These are phyloP conservation scores for Sclerotinia trifoliorum DNA, from an alignment of 2,329 filamentous ascomycete genomes.

Conservation along the genomic window DNA sequence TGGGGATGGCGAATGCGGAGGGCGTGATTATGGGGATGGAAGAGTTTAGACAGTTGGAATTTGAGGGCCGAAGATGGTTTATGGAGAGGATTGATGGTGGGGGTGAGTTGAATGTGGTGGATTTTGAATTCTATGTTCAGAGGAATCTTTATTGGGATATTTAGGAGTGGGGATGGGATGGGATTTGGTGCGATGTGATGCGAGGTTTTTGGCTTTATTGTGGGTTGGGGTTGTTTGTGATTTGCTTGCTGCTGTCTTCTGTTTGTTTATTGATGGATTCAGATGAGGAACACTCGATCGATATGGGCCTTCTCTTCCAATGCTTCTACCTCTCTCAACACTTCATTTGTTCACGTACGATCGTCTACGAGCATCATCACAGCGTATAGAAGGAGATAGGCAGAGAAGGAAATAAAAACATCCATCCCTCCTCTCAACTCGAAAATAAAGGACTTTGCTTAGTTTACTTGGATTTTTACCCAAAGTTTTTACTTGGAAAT, in stretches of 20 bases:
- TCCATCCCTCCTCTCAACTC: too few species aligned
- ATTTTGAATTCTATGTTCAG: conserved; percentile 7
- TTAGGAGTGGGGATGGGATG: not conserved
- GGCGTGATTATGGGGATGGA: not conserved
- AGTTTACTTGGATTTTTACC: too few species aligned
- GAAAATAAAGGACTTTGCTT: too few species aligned
- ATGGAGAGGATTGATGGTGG: not conserved
- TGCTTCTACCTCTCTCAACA: too few species aligned
- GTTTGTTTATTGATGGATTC: not conserved
- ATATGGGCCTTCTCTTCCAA: too few species aligned
- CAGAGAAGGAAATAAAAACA: not conserved
- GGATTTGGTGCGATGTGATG: not conserved
- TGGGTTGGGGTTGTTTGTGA: not conserved
- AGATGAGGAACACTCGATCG: too few species aligned
- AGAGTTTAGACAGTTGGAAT: not conserved
- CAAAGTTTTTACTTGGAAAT: too few species aligned
- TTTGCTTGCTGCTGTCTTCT: not conserved
- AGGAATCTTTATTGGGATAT: not conserved
- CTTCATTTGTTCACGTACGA: too few species aligned
- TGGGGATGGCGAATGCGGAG: not conserved
- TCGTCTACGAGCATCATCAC: too few species aligned
- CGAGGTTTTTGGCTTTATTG: too few species aligned
- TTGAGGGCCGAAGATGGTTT: not conserved
- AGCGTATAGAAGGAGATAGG: not conserved
- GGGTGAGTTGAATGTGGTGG: not conserved